Conservation (phyloP, 2,329 filamentous ascomycete species). For the Sporothrix brunneoviolacea region DNA sequence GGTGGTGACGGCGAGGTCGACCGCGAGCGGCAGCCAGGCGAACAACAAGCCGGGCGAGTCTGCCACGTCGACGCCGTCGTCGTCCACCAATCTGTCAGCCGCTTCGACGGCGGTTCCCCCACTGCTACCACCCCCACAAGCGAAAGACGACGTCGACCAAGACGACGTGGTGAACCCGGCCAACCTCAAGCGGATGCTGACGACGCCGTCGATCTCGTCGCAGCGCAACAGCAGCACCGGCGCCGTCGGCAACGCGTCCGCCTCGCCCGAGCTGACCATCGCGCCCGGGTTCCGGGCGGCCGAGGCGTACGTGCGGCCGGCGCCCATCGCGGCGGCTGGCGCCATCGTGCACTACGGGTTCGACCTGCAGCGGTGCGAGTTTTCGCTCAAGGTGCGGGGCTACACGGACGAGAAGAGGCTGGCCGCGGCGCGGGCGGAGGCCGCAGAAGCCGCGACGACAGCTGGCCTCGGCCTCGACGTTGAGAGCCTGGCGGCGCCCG, state of each 20-base stretch:
- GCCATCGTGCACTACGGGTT: conserved; percentile 67
- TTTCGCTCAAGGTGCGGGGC: conserved; percentile 61
- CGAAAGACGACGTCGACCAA: conserved; percentile 35
- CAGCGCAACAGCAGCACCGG: conserved; percentile 33
- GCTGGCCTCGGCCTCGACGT: no score
- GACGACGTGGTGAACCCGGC: conserved; percentile 60
- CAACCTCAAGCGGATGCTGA: conserved; percentile 69
- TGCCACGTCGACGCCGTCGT: conserved; percentile 34
- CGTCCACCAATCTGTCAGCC: conserved; percentile 32
- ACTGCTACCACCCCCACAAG: conserved; percentile 3
- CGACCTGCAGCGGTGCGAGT: conserved; percentile 71
- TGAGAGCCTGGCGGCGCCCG: no score
- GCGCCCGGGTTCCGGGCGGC: conserved; percentile 76
- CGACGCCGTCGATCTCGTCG: conserved; percentile 59
- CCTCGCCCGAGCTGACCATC: conserved; percentile 52
- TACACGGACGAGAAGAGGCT: conserved; percentile 2
- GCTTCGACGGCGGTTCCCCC: conserved; percentile 17
- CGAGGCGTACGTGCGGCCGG: conserved; percentile 86
- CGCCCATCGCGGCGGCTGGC: conserved; percentile 69
- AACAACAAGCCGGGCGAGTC: conserved; percentile 21
- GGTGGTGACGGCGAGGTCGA: conserved; percentile 27
- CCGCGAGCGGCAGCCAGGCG: conserved; percentile 23
- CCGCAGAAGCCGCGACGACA: no score
- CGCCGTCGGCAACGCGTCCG: conserved; percentile 14
- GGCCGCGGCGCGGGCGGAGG: not conserved